Base-by-base conservation (phyloP, 805 yeast genomes). In the Monosporozyma siamensis region DNA sequence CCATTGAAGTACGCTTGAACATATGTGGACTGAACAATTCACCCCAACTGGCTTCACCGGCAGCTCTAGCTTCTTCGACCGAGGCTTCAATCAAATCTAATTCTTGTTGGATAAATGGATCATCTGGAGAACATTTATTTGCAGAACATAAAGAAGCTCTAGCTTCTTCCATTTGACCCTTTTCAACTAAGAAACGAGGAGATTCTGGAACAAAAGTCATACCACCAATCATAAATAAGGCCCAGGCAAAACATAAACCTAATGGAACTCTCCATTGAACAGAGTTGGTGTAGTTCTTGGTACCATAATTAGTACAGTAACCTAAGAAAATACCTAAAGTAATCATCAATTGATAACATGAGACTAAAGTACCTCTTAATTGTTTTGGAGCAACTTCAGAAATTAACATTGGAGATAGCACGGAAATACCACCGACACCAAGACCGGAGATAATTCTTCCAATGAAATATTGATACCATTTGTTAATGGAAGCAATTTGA, bases 181-280 rank as follows among this genome's bases (percentile, higher is more conserved):
- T 65, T 65, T 77, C 80, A 46, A 77, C 70, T 59, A 81, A 69
- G 66, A 63, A 82, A 63, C 89, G 71, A 51, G 89, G 86, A 21
- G 87, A 80, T 67, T 82, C 90, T 36, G 89, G 89, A 73, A 80
- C 78, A 54, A 74, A 71, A 15, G 59, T 49, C 60, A 67, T 57
- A 48, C 65, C 70, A 25, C 51, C 56, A 41, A 67, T 55, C 68
- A 68, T 60, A 42, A 65, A 52, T 34, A 68, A 30, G 18, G 72
- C 72, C 75, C 75, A 74, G 23, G 69, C 68, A 52, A 73, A 73
- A 53, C 71, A 67, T 47, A 78, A 62, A 44, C 82, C 83, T 56
- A 82, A 68, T 43, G 84, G 85, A 49, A 82, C 72, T 72, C 89
- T 78, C 88, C 88, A 82, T 66, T 78, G 83, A 11, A 64, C 86